These are phyloP conservation scores for Andrographis paniculata DNA, from an alignment of 305 asterid species.

Conservation along the genomic window DNA sequence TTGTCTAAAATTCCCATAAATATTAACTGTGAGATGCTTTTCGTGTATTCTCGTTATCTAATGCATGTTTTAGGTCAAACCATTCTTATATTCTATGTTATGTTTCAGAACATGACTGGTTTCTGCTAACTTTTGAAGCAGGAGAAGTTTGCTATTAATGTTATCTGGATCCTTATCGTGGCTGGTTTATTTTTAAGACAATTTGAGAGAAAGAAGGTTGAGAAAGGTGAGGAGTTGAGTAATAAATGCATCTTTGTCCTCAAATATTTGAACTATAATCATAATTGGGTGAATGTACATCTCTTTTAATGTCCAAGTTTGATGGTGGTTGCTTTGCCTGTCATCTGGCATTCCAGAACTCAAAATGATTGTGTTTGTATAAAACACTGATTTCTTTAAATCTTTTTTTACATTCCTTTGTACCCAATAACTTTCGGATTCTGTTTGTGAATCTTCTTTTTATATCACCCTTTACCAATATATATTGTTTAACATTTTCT, in stretches of 20 bases:
- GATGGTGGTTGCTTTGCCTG: slow-evolving; percentile 7
- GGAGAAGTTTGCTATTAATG: slow-evolving; percentile 31
- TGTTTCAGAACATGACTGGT: slow-evolving; percentile 15
- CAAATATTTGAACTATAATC: slow-evolving; percentile 14
- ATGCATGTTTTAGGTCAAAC: background rate
- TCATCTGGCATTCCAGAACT: background rate
- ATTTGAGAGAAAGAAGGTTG: slow-evolving; percentile 39
- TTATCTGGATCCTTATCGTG: slow-evolving; percentile 36
- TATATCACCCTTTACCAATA: background rate
- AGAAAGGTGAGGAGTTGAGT: slow-evolving; percentile 56
- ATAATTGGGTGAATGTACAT: background rate
- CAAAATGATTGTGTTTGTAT: background rate
- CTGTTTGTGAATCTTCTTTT: slow-evolving; percentile 8
- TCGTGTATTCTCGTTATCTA: background rate
- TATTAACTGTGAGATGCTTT: background rate
- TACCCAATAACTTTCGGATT: slow-evolving; percentile 1
- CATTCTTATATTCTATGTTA: background rate
- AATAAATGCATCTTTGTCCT: slow-evolving; percentile 5
- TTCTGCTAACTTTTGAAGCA: slow-evolving; percentile 24
- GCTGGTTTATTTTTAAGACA: slow-evolving; percentile 31
- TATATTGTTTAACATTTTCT: background rate
- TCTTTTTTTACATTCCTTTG: background rate
- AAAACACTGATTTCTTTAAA: background rate
- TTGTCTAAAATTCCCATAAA: too few species aligned
- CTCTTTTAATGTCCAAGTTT: slow-evolving; percentile 3